These are phyloP conservation scores for Lactarius indigo DNA, from an alignment of 768 basidiomycete species.

Conservation along the genomic window DNA sequence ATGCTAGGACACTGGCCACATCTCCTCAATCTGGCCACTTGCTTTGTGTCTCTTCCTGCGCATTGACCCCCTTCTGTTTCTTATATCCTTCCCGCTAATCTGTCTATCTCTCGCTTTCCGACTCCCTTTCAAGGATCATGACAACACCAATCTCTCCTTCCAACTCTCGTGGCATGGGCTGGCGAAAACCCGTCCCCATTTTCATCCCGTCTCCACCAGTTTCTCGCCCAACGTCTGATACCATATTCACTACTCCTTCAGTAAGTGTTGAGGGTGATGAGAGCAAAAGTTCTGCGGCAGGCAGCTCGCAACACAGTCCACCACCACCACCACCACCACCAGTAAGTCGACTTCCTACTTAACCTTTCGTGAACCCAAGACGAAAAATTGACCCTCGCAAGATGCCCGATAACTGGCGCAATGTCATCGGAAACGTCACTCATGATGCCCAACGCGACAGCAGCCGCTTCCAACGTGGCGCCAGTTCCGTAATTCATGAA, in stretches of 20 bases:
- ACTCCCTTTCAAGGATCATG: slow-evolving; percentile 18
- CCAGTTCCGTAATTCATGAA: not conserved
- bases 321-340: slow-evolving; percentile 14
- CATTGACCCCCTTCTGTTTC: slow-evolving; percentile 9
- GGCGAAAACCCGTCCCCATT: slow-evolving; percentile 26
- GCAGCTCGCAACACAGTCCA: not conserved
- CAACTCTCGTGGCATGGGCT: slow-evolving; percentile 20
- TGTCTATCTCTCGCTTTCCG: slow-evolving; percentile 5
- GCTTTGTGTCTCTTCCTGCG: slow-evolving; percentile 13
- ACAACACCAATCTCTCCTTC: slow-evolving; percentile 20
- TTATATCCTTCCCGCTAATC: slow-evolving; percentile 20
- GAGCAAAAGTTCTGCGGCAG: not conserved
- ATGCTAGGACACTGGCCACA: slow-evolving; percentile 15
- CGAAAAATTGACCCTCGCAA: not conserved
- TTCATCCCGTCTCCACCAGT: slow-evolving; percentile 24
- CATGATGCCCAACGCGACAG: slow-evolving; percentile 6
- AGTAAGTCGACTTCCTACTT: slow-evolving; percentile 1
- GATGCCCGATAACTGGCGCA: slow-evolving; percentile 22
- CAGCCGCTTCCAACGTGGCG: not conserved
- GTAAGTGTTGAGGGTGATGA: not conserved
- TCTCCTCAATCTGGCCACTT: slow-evolving; percentile 5
- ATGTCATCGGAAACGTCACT: slow-evolving; percentile 9
- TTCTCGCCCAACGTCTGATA: slow-evolving; percentile 20
- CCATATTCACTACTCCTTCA: slow-evolving; percentile 12
- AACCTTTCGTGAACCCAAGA: not conserved